These are phyloP conservation scores for Jaapia argillacea DNA, from an alignment of 768 basidiomycete species.

Conservation along the genomic window DNA sequence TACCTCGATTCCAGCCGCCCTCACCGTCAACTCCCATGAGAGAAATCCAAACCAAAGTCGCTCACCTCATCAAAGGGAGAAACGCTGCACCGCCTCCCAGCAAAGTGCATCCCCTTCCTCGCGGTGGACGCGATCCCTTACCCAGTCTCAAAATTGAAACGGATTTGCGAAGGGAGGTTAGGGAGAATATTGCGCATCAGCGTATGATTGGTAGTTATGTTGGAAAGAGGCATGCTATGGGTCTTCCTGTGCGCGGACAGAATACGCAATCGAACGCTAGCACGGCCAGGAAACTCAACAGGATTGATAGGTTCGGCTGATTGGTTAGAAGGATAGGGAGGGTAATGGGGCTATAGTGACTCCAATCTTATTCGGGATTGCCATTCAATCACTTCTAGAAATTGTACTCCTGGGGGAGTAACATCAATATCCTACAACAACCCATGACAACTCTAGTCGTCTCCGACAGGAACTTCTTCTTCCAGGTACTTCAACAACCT, in stretches of 20 bases:
- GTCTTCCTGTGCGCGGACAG: conserved; percentile 90
- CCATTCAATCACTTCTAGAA: no score
- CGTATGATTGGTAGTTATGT: conserved; percentile 91
- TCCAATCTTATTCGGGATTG: no score
- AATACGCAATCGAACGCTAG: conserved; percentile 84
- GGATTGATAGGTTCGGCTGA: conserved; percentile 66
- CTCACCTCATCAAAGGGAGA: conserved; percentile 5
- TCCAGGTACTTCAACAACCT: conserved; percentile 86
- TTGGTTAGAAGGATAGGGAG: conserved; percentile 19
- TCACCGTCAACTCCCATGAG: conserved; percentile 24
- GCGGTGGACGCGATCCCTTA: conserved; percentile 49
- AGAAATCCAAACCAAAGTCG: not conserved
- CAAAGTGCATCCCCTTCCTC: no score
- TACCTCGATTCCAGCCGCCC: conserved; percentile 37
- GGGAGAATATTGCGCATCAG: conserved; percentile 89
- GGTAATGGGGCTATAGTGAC: no score
- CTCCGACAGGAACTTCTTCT: conserved; percentile 90
- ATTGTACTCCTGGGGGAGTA: no score
- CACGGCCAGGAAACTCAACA: conserved; percentile 88
- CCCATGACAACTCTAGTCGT: conserved; percentile 46
- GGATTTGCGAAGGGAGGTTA: conserved; percentile 71
- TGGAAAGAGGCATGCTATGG: conserved; percentile 89
- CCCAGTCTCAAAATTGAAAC: conserved; percentile 77
- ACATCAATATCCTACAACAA: not conserved
- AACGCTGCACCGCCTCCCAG: no score